These are phyloP conservation scores for Stenogyne calaminthoides DNA, from an alignment of 305 asterid genomes.

Conservation along the genomic window DNA sequence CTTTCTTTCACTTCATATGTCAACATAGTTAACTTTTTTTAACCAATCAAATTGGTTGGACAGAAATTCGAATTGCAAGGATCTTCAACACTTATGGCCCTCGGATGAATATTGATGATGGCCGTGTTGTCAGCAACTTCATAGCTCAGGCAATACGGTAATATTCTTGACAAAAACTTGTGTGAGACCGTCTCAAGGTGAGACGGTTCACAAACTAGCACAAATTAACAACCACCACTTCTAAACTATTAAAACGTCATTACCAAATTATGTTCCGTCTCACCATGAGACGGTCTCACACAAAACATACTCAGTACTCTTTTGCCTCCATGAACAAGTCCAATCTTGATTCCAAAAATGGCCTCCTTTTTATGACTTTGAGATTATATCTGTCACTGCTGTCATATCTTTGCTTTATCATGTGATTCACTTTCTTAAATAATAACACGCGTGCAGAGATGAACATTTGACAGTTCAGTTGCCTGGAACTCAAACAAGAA, in stretches of 20 bases:
- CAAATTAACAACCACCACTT: too few species aligned
- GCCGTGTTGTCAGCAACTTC: slow-evolving; percentile 94
- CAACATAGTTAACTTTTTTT: not conserved
- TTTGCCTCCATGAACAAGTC: not conserved
- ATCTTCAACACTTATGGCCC: slow-evolving; percentile 79
- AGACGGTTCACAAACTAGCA: too few species aligned
- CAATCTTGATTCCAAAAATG: not conserved
- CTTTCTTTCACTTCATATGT: not conserved
- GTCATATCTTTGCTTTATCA: not conserved
- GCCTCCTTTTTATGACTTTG: not conserved
- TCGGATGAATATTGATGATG: slow-evolving; percentile 83
- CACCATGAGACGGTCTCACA: too few species aligned
- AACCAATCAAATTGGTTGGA: not conserved
- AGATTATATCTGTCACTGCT: not conserved
- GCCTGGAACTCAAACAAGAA: slow-evolving; percentile 90
- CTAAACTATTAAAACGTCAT: too few species aligned
- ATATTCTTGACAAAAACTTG: not conserved
- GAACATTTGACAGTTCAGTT: slow-evolving; percentile 73
- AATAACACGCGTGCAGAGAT: slow-evolving; percentile 38
- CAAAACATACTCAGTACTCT: too few species aligned
- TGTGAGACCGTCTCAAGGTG: too few species aligned
- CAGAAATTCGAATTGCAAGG: slow-evolving; percentile 78
- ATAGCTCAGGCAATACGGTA: slow-evolving; percentile 82
- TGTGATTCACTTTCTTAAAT: not conserved
- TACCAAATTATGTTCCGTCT: too few species aligned